These are phyloP conservation scores for Laguncularia racemosa DNA, from an alignment of 345 rosid genomes.

Conservation along the genomic window DNA sequence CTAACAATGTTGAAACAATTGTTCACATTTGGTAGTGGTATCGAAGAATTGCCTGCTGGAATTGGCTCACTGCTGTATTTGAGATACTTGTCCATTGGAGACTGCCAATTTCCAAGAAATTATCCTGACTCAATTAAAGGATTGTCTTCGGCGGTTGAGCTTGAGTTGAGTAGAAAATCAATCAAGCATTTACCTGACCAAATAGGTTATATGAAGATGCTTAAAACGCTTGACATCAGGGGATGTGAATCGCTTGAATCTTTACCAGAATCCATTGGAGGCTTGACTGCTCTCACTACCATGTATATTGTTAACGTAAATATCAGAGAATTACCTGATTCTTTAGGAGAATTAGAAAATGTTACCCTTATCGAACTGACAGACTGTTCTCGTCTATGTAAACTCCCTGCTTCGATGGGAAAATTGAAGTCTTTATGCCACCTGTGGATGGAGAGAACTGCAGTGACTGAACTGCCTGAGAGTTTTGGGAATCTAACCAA, in stretches of 20 bases:
- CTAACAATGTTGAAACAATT: conserved; percentile 25
- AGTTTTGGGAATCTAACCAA: conserved; percentile 38
- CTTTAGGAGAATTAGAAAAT: conserved; percentile 35
- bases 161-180: conserved; percentile 20
- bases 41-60: conserved; percentile 35
- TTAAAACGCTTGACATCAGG: conserved; percentile 26
- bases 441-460: conserved; percentile 33
- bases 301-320: conserved; percentile 15
- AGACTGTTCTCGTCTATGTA: conserved; percentile 22
- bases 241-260: conserved; percentile 17
- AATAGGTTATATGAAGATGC: conserved; percentile 29
- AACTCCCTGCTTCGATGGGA: conserved; percentile 40
- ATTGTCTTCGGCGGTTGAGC: conserved; percentile 22
- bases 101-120: conserved; percentile 17
- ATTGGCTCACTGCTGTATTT: conserved; percentile 26
- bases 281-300: conserved; percentile 22
- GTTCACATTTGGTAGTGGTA: conserved; percentile 7
- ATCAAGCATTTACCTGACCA: conserved; percentile 26
- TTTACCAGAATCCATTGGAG: conserved; percentile 37
- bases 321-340: conserved; percentile 37
- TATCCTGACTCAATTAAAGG: conserved; percentile 37
- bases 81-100: conserved; percentile 17
- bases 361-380: conserved; percentile 17
- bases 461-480: conserved; percentile 31
- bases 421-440: conserved; percentile 29